These are phyloP conservation scores for Diacronema lutheri DNA, from an alignment of 78 protist genomes.

Conservation along the genomic window DNA sequence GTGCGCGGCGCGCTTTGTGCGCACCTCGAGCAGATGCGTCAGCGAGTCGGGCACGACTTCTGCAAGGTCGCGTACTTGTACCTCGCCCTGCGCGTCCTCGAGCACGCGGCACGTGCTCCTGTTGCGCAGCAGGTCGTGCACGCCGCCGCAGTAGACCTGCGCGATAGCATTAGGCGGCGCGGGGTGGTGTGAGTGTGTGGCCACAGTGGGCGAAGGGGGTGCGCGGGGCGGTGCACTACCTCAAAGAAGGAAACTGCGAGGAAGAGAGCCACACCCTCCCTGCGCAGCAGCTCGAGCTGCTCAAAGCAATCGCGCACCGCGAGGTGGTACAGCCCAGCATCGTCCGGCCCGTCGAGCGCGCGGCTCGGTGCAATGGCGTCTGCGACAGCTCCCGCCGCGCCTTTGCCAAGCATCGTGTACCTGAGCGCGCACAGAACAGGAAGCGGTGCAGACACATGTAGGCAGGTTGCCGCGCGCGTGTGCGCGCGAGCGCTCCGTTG, in stretches of 20 bases:
- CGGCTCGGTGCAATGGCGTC: too few species aligned
- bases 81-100: background rate
- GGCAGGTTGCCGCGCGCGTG: too few species aligned
- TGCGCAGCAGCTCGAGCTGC: too few species aligned
- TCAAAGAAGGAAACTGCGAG: background rate
- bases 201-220: too few species aligned
- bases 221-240: too few species aligned
- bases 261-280: background rate
- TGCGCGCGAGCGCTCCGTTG: too few species aligned
- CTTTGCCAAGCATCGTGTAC: background rate
- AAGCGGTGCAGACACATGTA: too few species aligned
- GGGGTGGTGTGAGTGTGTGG: too few species aligned
- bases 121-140: background rate
- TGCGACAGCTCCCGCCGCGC: background rate
- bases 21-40: too few species aligned
- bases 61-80: background rate
- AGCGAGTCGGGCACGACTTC: background rate
- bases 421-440: background rate
- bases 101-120: background rate
- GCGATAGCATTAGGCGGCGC: too few species aligned
- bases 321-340: background rate
- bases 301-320: background rate
- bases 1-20: too few species aligned
- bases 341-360: background rate
- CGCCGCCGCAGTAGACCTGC: background rate